Conservation (phyloP, 805 yeast genomes). For the Monosporozyma siamensis region DNA sequence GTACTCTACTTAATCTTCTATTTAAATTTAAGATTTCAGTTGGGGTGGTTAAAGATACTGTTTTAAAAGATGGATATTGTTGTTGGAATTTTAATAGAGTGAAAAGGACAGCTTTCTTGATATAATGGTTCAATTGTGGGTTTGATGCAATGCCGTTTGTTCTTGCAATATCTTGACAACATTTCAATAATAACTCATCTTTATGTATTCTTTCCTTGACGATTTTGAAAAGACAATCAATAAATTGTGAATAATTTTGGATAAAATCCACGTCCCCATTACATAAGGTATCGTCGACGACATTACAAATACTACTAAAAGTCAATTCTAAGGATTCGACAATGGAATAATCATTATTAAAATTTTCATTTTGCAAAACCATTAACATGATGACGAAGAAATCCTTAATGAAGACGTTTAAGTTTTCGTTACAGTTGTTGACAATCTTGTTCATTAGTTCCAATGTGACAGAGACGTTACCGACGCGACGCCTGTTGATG, state of each 20-base stretch:
- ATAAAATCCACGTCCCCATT: constrained; percentile 56
- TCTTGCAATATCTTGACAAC: constrained; percentile 26
- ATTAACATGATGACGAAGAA: constrained; percentile 50
- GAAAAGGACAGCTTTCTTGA: constrained; percentile 19
- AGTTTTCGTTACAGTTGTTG: constrained; percentile 67
- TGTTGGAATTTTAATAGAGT: constrained; percentile 23
- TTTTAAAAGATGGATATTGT: constrained; percentile 18
- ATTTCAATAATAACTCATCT: constrained; percentile 24
- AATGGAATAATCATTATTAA: constrained; percentile 51
- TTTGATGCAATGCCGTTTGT: constrained; percentile 23
- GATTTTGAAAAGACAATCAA: constrained; percentile 25
- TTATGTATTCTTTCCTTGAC: constrained; percentile 19
- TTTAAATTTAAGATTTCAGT: constrained; percentile 7
- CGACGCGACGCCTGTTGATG: constrained; percentile 51
- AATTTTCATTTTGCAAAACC: constrained; percentile 33
- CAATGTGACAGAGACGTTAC: constrained; percentile 77
- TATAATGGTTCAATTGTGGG: constrained; percentile 22
- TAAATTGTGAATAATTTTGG: constrained; percentile 34
- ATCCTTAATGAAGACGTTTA: constrained; percentile 70
- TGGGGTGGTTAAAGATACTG: constrained; percentile 8
- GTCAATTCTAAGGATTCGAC: constrained; percentile 44
- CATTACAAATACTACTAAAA: constrained; percentile 38
- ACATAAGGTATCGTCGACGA: constrained; percentile 54
- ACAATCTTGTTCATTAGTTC: constrained; percentile 61
- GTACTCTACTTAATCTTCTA: constrained; percentile 26